These are phyloP conservation scores for Fonsecaea erecta DNA, from an alignment of 2,329 filamentous ascomycete species.

Conservation along the genomic window DNA sequence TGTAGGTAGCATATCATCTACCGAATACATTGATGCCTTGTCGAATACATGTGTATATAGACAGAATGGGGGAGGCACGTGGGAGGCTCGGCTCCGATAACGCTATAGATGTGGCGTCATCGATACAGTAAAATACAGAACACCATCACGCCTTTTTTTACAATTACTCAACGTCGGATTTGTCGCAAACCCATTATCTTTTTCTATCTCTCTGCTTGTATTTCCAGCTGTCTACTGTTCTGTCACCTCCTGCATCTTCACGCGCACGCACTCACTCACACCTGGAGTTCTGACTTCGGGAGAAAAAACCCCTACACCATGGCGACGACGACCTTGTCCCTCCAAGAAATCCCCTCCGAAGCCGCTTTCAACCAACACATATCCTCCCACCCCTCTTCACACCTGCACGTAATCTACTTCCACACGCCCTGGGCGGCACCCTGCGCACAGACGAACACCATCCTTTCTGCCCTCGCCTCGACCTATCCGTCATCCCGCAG, in stretches of 20 bases:
- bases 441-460: conserved; percentile 89
- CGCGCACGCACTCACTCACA: too few species aligned
- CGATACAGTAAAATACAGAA: conserved; percentile 16
- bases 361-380: conserved; percentile 73
- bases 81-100: conserved; percentile 8
- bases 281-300: neutral
- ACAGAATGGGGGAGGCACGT: too few species aligned
- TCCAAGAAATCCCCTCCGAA: conserved; percentile 76
- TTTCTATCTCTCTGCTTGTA: neutral
- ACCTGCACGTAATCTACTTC: conserved; percentile 87
- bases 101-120: conserved; percentile 22
- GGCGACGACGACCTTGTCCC: conserved; percentile 77
- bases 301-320: conserved; percentile 54
- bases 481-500: conserved; percentile 71
- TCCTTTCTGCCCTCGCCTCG: conserved; percentile 81
- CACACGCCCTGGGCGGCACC: conserved; percentile 96
- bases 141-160: conserved; percentile 13
- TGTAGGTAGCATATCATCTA: neutral
- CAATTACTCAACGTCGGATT: conserved; percentile 14
- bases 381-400: conserved; percentile 67
- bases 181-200: neutral
- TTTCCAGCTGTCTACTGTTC: neutral
- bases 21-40: too few species aligned
- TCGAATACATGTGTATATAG: too few species aligned
- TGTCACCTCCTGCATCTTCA: neutral